Evolutionary conservation across 345 rosid species (phyloP).

Genomic region (Euphorbia tirucalli): DNA sequence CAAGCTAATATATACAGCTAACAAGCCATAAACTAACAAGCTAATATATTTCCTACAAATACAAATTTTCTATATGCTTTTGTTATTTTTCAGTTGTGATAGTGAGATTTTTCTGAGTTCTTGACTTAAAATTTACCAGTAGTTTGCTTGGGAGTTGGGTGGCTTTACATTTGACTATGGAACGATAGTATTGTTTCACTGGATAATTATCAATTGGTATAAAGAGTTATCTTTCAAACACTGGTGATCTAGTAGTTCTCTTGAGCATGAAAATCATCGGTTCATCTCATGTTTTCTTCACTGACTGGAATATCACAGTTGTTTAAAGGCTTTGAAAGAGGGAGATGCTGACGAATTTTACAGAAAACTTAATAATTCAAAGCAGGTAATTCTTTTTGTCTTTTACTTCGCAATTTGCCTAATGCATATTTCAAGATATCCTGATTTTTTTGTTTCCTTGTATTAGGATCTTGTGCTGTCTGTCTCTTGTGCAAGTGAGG

Average conservation of each 20-base stretch:
- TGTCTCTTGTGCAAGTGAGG: constrained; percentile 78
- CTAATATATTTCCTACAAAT: too few relatives aligned
- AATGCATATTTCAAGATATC: constrained; percentile 8
- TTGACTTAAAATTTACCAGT: background rate
- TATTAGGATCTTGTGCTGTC: constrained; percentile 74
- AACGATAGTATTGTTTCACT: background rate
- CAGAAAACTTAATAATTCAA: constrained; percentile 55
- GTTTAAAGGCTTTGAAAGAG: constrained; percentile 82
- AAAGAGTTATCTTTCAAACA: background rate
- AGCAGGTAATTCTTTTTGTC: constrained; percentile 53
- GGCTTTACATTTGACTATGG: background rate
- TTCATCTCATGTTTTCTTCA: constrained; percentile 13
- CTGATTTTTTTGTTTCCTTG: constrained; percentile 13
- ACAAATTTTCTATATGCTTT: background rate
- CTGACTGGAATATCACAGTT: constrained; percentile 45
- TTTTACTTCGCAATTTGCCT: constrained; percentile 18
- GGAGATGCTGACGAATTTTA: constrained; percentile 71
- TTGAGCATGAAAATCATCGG: background rate
- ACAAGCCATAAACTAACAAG: too few relatives aligned
- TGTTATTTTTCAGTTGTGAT: background rate
- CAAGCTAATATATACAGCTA: too few relatives aligned
- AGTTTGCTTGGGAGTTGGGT: background rate
- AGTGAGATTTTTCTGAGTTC: background rate
- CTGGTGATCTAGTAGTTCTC: background rate
- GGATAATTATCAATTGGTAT: background rate